Base-by-base conservation (phyloP, 495 filamentous ascomycete species). In the Aspergillus egyptiacus region DNA sequence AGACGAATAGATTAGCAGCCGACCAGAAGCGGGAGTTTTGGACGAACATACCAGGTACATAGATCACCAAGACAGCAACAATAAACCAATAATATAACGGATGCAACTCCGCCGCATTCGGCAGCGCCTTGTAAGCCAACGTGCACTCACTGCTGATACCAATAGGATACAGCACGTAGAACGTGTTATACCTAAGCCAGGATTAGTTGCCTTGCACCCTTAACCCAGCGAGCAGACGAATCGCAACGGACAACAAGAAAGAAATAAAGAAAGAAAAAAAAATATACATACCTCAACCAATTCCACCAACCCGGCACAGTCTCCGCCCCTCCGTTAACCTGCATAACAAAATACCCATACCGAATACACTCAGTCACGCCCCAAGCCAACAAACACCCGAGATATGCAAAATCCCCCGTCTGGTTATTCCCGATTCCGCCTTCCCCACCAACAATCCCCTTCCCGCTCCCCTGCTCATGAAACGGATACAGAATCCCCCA, bases 111-210 rank as follows among this genome's bases (percentile, higher is more conserved):
- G 53, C 68, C 8, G 88, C 87, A 1, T 82, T 80, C 1, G 63
- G 73, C 27, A 85, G 73, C 2, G 85, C 77, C 55, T 67, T 66
- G 50, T 79, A 81, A 31, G 96, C 82, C 57, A 96, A 76, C 58
- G 76, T 81, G 33, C 82, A 84, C 76, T 98, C 93, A 65, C 86
- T 90, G 10, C 73, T 72, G 51, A 96, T 95, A 9, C 93, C 93
- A 42, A 96, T 58, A 2, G 94, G 93, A 61, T 98, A 98, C 15
- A 98, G 77, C 18, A 96, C 68, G 59, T 85, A 87, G 71, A 98
- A 98, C 5, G 85, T 84, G 67, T 94, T 95, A 62, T 98, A 98
- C 42, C 76, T 76, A 17, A 20, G 28, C 5, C 43, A 50, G 10
- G 31, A 7, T 10, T 28, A 27, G 4, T 27, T 5, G 24, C 24